Conservation (phyloP, 2,329 filamentous ascomycete genomes). For the Aspergillus pseudoterreus region DNA sequence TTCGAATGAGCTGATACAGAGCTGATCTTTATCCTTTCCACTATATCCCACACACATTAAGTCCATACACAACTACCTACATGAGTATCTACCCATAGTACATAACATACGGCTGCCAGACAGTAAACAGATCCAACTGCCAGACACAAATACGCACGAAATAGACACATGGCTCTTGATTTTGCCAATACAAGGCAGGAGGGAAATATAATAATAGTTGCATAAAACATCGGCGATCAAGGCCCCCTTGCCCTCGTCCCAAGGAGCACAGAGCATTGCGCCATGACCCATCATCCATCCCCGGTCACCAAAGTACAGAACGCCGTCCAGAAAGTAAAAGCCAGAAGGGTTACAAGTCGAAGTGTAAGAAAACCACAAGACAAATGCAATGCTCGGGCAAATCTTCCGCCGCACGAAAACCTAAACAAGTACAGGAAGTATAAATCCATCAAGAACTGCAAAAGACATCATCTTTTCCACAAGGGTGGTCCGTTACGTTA, state of each 20-base stretch:
- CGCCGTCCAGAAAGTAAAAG: slow-evolving; percentile 16
- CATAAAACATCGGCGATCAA: slow-evolving; percentile 3
- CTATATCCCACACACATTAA: too few relatives aligned
- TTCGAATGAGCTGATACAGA: too few relatives aligned
- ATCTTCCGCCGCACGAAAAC: not conserved
- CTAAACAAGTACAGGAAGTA: not conserved
- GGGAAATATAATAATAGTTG: slow-evolving; percentile 1
- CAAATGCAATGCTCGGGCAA: not conserved
- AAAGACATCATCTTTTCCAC: slow-evolving; percentile 12
- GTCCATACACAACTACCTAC: too few relatives aligned
- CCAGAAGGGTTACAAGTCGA: not conserved
- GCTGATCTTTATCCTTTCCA: too few relatives aligned
- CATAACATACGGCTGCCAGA: too few relatives aligned
- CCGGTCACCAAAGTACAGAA: slow-evolving; percentile 20
- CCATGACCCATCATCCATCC: slow-evolving; percentile 22
- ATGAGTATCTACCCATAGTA: too few relatives aligned
- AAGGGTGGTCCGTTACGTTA: slow-evolving; percentile 10
- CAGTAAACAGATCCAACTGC: too few relatives aligned
- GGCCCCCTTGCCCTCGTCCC: slow-evolving; percentile 13
- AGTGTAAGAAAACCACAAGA: not conserved
- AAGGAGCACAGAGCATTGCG: slow-evolving; percentile 18
- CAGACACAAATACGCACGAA: too few relatives aligned
- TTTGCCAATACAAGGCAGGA: not conserved
- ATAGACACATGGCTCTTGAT: too few relatives aligned
- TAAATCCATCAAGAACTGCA: not conserved